Evolutionary conservation across 768 basidiomycete genomes (phyloP).

Genomic region (Termitomyces sp.): DNA sequence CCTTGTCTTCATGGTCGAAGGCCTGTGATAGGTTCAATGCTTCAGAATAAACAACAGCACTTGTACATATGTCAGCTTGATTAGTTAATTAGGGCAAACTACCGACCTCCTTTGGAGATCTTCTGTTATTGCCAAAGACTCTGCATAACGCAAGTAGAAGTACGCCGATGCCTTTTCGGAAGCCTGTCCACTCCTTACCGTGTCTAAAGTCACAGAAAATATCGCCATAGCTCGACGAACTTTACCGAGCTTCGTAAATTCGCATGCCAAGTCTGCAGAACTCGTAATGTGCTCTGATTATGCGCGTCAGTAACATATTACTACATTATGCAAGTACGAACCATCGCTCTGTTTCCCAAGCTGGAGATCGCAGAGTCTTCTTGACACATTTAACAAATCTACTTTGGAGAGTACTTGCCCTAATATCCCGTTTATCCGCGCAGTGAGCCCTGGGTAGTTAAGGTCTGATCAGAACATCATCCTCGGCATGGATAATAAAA

Average conservation of each 20-base stretch:
- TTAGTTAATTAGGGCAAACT: neutral
- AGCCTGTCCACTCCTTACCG: slow-evolving; percentile 35
- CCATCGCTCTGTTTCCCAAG: slow-evolving; percentile 39
- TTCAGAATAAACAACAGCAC: slow-evolving; percentile 52
- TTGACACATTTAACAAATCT: slow-evolving; percentile 56
- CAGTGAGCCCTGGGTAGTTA: slow-evolving; percentile 39
- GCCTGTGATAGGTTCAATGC: slow-evolving; percentile 43
- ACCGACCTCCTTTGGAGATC: slow-evolving; percentile 49
- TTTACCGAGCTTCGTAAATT: slow-evolving; percentile 78
- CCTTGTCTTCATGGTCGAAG: slow-evolving; percentile 39
- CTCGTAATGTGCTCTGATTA: slow-evolving; percentile 50
- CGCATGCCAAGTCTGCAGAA: slow-evolving; percentile 70
- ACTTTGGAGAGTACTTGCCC: slow-evolving; percentile 63
- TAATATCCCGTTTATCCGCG: slow-evolving; percentile 63
- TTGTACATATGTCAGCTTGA: slow-evolving; percentile 16
- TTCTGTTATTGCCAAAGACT: slow-evolving; percentile 55
- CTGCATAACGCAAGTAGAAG: slow-evolving; percentile 61
- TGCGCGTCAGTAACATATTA: neutral
- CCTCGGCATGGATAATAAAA: neutral
- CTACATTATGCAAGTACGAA: slow-evolving; percentile 16
- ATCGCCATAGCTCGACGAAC: slow-evolving; percentile 57
- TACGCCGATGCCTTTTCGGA: slow-evolving; percentile 47
- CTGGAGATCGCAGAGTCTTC: slow-evolving; percentile 52
- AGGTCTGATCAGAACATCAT: neutral
- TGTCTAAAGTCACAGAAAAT: slow-evolving; percentile 49